Evolutionary conservation across 371 early-diverging fungal species (phyloP), one percentile per base, ranked within the genome.

Genomic region (Chytridium lagenaria): DNA sequence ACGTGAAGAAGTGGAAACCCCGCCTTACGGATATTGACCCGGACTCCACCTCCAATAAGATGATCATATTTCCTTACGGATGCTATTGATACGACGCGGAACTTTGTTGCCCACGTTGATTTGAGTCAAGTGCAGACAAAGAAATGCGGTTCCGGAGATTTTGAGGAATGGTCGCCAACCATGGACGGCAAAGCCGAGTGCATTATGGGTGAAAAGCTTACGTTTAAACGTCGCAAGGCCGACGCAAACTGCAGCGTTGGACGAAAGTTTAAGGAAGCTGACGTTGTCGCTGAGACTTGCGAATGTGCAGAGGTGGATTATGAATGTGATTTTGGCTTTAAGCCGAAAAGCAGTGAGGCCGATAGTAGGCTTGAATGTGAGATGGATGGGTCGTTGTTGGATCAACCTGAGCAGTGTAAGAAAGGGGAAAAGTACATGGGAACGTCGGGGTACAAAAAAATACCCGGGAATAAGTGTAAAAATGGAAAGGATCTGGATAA

Each of bases 401-500:
- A 81, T 67, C 80, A 81, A 66, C 84, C 84, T 49, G 64, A 67
- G 30, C 71, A 77, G 1, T 84, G 84, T 67, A 75, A 74, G 19
- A 34, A 69, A 0, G 90, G 91, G 57, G 88, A 84, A 39, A 84
- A 78, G 52, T 98, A 92, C 78, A 72, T 84, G 57, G 95, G 89
- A 1, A 89, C 90, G 0, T 91, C 93, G 10, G 96, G 97, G 1
- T 96, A 92, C 73, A 92, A 95, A 30, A 86, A 90, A 71, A 90
- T 95, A 59, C 81, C 84, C 50, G 84, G 84, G 0, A 66, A 77
- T 57, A 59, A 71, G 38, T 84, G 98, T 78, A 74, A 86, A 77
- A 76, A 80, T 36, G 88, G 85, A 0, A 78, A 84, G 22, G 75
- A 72, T 31, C 73, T 90, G 70, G 92, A 91, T 75, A 87, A 84